phyloP scores from a whole-genome alignment of 2,329 filamentous ascomycete species.

The Tolypocladium inflatum region DNA sequence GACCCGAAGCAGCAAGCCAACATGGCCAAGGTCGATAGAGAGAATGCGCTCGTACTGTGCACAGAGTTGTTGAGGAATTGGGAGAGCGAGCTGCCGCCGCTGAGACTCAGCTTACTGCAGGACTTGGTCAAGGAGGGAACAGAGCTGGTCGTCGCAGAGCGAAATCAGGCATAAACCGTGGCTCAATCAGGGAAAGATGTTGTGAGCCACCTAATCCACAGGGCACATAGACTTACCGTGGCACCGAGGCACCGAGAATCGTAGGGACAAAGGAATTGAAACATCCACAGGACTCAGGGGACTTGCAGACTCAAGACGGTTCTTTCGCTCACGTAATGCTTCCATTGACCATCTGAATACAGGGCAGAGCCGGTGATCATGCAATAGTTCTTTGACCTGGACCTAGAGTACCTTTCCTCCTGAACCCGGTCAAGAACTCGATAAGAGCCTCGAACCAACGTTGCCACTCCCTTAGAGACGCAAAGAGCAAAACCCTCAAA shows the following conservation, averaged over 20 bases:
- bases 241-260: background rate
- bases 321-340: constrained; percentile 9
- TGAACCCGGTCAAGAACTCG: constrained; percentile 24
- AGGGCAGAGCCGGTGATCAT: constrained; percentile 28
- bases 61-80: constrained; percentile 41
- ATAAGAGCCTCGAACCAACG: constrained; percentile 26
- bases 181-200: background rate
- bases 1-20: constrained; percentile 32
- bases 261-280: background rate
- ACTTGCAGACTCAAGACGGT: background rate
- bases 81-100: constrained; percentile 27
- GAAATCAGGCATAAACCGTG: constrained; percentile 1
- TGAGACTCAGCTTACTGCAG: constrained; percentile 32
- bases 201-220: background rate
- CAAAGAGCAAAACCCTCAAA: constrained; percentile 33
- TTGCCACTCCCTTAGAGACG: constrained; percentile 28
- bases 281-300: background rate
- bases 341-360: constrained; percentile 20
- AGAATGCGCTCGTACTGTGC: constrained; percentile 52
- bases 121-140: constrained; percentile 41
- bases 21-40: constrained; percentile 44
- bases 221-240: background rate
- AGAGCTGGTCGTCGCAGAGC: constrained; percentile 25
- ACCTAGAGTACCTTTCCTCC: constrained; percentile 29
- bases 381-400: constrained; percentile 32